These are phyloP conservation scores for Colletotrichum tropicale DNA, from an alignment of 2,329 filamentous ascomycete genomes.

Conservation along the genomic window DNA sequence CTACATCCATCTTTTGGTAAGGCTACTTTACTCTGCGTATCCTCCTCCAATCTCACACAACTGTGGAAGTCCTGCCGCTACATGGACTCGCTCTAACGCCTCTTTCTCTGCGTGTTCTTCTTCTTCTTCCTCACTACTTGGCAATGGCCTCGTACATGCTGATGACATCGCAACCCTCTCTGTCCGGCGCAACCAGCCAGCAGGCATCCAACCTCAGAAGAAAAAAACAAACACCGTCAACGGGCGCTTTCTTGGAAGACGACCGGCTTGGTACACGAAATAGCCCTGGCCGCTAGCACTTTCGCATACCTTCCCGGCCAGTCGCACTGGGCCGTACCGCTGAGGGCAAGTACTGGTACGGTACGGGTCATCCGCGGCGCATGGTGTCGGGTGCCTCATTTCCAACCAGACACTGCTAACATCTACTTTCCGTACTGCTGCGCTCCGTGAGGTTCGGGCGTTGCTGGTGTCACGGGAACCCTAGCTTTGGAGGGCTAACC, in stretches of 20 bases:
- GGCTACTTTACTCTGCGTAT: not conserved
- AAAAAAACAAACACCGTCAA: not conserved
- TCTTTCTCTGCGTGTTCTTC: not conserved
- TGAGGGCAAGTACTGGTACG: not conserved
- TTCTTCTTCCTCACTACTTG: not conserved
- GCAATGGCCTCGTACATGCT: not conserved
- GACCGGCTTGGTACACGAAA: not conserved
- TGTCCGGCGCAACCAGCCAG: not conserved
- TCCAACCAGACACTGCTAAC: not conserved
- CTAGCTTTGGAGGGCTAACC: not conserved
- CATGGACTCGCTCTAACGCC: not conserved
- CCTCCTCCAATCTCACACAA: not conserved
- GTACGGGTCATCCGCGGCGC: not conserved
- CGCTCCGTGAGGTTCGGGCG: not conserved
- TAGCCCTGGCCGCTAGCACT: not conserved
- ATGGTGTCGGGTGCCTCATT: not conserved
- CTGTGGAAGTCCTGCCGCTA: not conserved
- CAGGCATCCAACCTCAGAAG: not conserved
- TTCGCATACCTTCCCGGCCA: not conserved
- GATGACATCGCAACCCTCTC: not conserved
- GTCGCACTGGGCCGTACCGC: not conserved
- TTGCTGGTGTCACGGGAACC: not conserved
- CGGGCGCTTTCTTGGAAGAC: slow-evolving; percentile 10
- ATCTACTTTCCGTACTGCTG: not conserved
- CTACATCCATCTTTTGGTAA: not conserved